Conservation (phyloP, 2,329 filamentous ascomycete species). For the Penicillium janthinellum region DNA sequence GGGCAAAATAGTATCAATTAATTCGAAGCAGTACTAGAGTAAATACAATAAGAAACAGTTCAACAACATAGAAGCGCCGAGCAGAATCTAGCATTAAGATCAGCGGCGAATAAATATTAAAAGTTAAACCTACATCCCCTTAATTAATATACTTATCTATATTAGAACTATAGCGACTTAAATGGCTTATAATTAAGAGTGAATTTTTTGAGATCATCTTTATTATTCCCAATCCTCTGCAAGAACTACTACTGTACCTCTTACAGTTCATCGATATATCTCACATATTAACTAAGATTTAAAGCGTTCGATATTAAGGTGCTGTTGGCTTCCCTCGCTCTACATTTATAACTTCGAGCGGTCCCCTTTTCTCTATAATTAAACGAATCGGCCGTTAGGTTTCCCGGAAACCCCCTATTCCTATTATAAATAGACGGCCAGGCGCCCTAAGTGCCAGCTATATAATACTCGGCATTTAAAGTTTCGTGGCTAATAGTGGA, state of each 20-base stretch:
- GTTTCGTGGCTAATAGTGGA: too few species aligned
- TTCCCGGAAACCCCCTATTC: too few species aligned
- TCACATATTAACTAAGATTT: too few species aligned
- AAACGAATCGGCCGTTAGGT: too few species aligned
- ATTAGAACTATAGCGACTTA: background rate
- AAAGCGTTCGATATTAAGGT: too few species aligned
- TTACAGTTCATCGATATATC: background rate
- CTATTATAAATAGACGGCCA: too few species aligned
- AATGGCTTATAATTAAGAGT: background rate
- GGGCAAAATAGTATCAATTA: background rate
- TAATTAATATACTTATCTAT: background rate
- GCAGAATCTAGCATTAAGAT: background rate
- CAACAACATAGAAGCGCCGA: background rate
- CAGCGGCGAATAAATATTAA: background rate
- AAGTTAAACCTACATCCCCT: background rate
- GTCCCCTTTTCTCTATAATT: too few species aligned
- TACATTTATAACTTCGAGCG: too few species aligned
- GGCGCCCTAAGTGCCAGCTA: too few species aligned
- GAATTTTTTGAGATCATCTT: background rate
- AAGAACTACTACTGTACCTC: background rate
- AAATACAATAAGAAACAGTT: too few species aligned
- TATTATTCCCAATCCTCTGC: background rate
- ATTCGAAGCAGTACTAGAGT: background rate
- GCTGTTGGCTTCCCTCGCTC: too few species aligned
- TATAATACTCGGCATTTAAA: too few species aligned